A percentile compares a stretch with the other conserved stretches of the same genome.
These are phyloP conservation scores for Vicia sativa DNA, from an alignment of 306 rosid species.

Conservation along the genomic window DNA sequence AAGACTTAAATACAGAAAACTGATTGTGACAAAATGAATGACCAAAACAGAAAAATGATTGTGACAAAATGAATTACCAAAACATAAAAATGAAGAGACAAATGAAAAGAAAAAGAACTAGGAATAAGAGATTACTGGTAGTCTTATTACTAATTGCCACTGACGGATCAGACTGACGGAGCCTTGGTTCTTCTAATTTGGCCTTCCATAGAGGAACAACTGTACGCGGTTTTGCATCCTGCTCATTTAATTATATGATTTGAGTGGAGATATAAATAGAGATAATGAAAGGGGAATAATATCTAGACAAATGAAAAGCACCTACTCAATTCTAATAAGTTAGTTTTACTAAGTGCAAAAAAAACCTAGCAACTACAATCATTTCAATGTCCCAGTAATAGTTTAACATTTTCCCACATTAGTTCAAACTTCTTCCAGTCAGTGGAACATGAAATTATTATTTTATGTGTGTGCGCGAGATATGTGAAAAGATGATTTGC, in stretches of 20 bases:
- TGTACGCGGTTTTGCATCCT: conserved; percentile 82
- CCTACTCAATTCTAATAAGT: conserved; percentile 20
- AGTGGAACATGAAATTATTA: conserved; percentile 8
- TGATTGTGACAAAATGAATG: conserved; percentile 8
- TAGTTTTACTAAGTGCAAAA: conserved; percentile 13
- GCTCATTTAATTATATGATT: conserved; percentile 44
- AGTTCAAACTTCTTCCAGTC: conserved; percentile 17
- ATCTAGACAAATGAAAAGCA: conserved; percentile 7
- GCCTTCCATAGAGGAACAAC: conserved; percentile 81
- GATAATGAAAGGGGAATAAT: conserved; percentile 23
- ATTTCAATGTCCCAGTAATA: conserved; percentile 16
- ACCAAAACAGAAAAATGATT: conserved; percentile 13
- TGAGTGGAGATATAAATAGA: conserved; percentile 30
- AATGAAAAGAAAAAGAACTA: conserved; percentile 7
- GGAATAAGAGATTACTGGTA: conserved; percentile 60
- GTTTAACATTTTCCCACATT: neutral
- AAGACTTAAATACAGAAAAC: conserved; percentile 35
- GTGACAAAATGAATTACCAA: conserved; percentile 4
- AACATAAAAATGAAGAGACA: conserved; percentile 13
- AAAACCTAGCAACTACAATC: conserved; percentile 20
- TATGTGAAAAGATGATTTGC: conserved; percentile 19
- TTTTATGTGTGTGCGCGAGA: neutral
- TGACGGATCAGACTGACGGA: conserved; percentile 77
- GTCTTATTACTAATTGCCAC: conserved; percentile 59
- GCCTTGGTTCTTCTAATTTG: conserved; percentile 78